These are phyloP conservation scores for Macrocybe gigantea DNA, from an alignment of 768 basidiomycete species.

Conservation along the genomic window DNA sequence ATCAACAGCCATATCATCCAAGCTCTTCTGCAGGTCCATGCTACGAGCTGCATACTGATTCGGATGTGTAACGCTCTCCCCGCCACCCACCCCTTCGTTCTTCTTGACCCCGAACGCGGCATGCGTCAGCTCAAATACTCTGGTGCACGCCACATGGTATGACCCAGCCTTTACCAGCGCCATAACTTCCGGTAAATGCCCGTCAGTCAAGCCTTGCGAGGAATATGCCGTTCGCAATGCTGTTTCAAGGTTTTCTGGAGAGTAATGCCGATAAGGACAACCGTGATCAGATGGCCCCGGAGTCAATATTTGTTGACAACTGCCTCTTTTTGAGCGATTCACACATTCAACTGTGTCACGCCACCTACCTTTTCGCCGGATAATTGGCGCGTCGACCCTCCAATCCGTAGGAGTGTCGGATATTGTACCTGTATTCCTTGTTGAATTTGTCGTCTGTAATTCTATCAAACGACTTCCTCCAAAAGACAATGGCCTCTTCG, in stretches of 20 bases:
- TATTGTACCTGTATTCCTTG: constrained; percentile 97
- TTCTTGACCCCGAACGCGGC: constrained; percentile 64
- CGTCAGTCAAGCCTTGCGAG: constrained; percentile 52
- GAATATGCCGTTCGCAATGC: constrained; percentile 69
- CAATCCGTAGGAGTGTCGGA: constrained; percentile 89
- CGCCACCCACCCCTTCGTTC: constrained; percentile 81
- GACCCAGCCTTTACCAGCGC: constrained; percentile 71
- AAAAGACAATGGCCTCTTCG: constrained; percentile 91
- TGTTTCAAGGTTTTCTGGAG: constrained; percentile 73
- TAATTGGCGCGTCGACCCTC: constrained; percentile 96
- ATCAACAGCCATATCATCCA: constrained; percentile 40
- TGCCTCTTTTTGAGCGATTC: constrained; percentile 22
- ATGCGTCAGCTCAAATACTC: constrained; percentile 95
- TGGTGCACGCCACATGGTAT: constrained; percentile 94
- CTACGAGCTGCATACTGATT: constrained; percentile 83
- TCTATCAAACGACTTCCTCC: constrained; percentile 79
- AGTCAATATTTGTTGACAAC: constrained; percentile 87
- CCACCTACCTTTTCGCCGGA: constrained; percentile 74
- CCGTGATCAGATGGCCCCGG: constrained; percentile 63
- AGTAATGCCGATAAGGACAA: constrained; percentile 91
- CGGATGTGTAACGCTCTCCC: constrained; percentile 90
- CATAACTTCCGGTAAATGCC: constrained; percentile 81
- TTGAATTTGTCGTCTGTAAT: constrained; percentile 94
- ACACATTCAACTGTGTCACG: neutral
- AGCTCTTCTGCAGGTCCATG: constrained; percentile 53